These are phyloP conservation scores for Cercospora janseana DNA, from an alignment of 2,329 filamentous ascomycete species.

Conservation along the genomic window DNA sequence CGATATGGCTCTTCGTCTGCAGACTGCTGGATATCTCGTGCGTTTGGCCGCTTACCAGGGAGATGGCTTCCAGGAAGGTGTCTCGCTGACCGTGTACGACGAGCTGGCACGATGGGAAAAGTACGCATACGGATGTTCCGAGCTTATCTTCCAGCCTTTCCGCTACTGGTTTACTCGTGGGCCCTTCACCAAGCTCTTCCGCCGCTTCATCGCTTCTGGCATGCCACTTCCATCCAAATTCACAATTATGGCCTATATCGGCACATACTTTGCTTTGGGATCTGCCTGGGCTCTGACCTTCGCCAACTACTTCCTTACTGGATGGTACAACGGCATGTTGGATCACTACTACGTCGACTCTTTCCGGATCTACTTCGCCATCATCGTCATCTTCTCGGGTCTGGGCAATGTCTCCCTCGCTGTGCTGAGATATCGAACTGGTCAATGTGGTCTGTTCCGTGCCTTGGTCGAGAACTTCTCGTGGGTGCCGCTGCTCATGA, in stretches of 20 bases:
- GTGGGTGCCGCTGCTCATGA: conserved; percentile 56
- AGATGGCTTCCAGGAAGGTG: conserved; percentile 78
- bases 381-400: conserved; percentile 74
- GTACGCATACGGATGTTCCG: conserved; percentile 80
- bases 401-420: conserved; percentile 71
- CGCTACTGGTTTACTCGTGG: conserved; percentile 69
- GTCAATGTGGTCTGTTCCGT: conserved; percentile 59
- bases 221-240: conserved; percentile 75
- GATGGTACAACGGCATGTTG: conserved; percentile 73
- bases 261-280: conserved; percentile 76
- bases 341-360: conserved; percentile 79
- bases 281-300: conserved; percentile 72
- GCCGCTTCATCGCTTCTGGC: conserved; percentile 67
- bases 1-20: conserved; percentile 75
- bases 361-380: conserved; percentile 77
- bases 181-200: conserved; percentile 77
- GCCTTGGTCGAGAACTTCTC: conserved; percentile 58
- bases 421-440: conserved; percentile 69
- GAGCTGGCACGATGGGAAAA: conserved; percentile 84
- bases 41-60: conserved; percentile 70
- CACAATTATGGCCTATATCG: conserved; percentile 73
- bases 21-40: conserved; percentile 69
- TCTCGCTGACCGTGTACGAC: conserved; percentile 80
- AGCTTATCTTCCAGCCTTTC: conserved; percentile 76
- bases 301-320: conserved; percentile 71